Base-by-base conservation (phyloP, 2,329 filamentous ascomycete genomes). In the Stachybotrys echinatus region DNA sequence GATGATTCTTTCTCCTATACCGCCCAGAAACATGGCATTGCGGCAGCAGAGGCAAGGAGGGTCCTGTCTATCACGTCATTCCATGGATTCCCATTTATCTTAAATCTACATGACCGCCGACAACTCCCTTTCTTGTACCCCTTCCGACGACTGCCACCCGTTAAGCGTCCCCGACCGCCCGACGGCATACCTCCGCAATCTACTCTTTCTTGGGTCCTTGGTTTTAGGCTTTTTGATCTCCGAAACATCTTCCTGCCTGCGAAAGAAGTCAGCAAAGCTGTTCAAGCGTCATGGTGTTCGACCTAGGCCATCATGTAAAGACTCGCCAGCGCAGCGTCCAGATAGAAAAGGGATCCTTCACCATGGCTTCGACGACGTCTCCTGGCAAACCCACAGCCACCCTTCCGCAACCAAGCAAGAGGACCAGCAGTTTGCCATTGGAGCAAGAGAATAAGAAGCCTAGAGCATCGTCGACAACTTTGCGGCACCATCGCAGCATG, bases 401-500 rank as follows among this genome's bases (percentile, higher is more conserved):
- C 6, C 49, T 53, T 27, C 50, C 56, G 5, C 50, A 53, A 20
- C 46, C 57, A 37, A 52, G 55, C 23, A 65, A 63, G 52, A 67
- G 72, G 53, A 68, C 71, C 42, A 65, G 61, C 57, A 68, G 62
- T 55, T 55, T 63, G 22, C 55, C 62, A 1, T 43, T 49, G 14
- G 56, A 45, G 7, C 52, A 58, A 37, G 55, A 55, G 10, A 56
- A 54, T 21, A 8, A 34, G 14, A 40, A 17, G 14, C 18, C 38
- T 8, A 7, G 14, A 8, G 7, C 14, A 7, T n/a, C 17, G 7
- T 48, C 45, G n/a, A 58, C 56, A 5, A 7, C 7, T 40, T 50
- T 61, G 34, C 66, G 55, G 6, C 67, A 68, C 42, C 78, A 73
- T 55, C 71, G 74, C 52, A 82, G 77, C 62, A 77, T 82, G 78